These are phyloP conservation scores for Lasiodiplodia gonubiensis DNA, from an alignment of 2,329 filamentous ascomycete genomes.

Conservation along the genomic window DNA sequence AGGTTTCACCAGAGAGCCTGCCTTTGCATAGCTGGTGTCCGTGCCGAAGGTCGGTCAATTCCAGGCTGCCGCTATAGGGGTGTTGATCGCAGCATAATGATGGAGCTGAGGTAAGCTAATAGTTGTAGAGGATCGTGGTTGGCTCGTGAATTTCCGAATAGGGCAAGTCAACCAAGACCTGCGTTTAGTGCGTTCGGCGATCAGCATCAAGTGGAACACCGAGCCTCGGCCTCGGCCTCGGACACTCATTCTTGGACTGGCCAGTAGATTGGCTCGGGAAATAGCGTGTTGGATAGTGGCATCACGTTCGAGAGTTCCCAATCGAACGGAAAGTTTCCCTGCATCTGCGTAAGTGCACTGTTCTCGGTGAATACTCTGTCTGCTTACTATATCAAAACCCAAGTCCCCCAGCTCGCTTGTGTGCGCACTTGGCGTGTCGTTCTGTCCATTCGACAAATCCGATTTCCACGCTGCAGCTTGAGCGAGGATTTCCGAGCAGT, in stretches of 20 bases:
- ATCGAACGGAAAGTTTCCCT: not conserved
- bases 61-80: not conserved
- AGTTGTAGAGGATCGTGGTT: not conserved
- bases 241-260: conserved; percentile 2
- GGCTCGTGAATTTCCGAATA: not conserved
- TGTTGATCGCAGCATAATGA: not conserved
- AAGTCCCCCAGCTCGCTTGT: not conserved
- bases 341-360: not conserved
- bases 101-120: not conserved
- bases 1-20: not conserved
- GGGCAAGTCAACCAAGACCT: not conserved
- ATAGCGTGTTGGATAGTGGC: not conserved
- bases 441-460: not conserved
- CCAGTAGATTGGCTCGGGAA: not conserved
- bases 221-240: not conserved
- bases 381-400: not conserved
- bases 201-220: not conserved
- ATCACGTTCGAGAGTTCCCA: not conserved
- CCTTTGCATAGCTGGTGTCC: not conserved
- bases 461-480: not conserved
- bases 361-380: no score
- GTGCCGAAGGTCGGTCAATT: not conserved
- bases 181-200: not conserved
- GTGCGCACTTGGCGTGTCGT: not conserved
- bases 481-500: not conserved